phyloP scores from a whole-genome alignment of 208 protist species.

The Balamuthia mandrillaris region DNA sequence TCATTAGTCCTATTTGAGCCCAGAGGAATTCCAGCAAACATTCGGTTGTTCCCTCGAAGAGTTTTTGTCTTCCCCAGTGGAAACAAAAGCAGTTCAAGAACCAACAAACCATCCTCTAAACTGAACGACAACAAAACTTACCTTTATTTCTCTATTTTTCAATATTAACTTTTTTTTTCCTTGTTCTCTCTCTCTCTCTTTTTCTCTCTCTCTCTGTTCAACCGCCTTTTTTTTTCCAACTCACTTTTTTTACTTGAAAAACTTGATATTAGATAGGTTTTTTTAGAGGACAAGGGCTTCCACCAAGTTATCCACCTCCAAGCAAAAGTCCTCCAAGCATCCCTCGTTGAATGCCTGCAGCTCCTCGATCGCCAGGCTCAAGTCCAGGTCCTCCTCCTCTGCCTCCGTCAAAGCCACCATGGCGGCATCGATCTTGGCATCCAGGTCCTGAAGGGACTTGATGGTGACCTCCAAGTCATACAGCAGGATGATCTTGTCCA shows the following conservation, averaged over 20 bases:
- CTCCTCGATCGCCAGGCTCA: not conserved
- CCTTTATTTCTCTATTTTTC: not conserved
- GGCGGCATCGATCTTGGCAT: not conserved
- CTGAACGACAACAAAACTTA: too few species aligned
- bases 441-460: not conserved
- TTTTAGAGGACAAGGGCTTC: not conserved
- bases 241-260: not conserved
- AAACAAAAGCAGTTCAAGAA: slow-evolving; percentile 52
- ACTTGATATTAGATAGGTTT: not conserved
- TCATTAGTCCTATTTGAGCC: slow-evolving; percentile 29
- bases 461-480: slow-evolving; percentile 6
- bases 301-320: not conserved
- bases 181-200: not conserved
- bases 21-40: slow-evolving; percentile 8
- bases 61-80: slow-evolving; percentile 25
- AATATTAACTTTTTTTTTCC: not conserved
- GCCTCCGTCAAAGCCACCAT: not conserved
- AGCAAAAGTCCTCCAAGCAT: slow-evolving; percentile 15
- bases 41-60: slow-evolving; percentile 45
- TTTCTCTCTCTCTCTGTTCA: not conserved
- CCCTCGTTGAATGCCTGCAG: not conserved
- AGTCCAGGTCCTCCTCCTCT: not conserved
- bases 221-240: not conserved
- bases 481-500: slow-evolving; percentile 7
- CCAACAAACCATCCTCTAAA: slow-evolving; percentile 38